These are phyloP conservation scores for Amanita thiersii DNA, from an alignment of 768 basidiomycete species.

Conservation along the genomic window DNA sequence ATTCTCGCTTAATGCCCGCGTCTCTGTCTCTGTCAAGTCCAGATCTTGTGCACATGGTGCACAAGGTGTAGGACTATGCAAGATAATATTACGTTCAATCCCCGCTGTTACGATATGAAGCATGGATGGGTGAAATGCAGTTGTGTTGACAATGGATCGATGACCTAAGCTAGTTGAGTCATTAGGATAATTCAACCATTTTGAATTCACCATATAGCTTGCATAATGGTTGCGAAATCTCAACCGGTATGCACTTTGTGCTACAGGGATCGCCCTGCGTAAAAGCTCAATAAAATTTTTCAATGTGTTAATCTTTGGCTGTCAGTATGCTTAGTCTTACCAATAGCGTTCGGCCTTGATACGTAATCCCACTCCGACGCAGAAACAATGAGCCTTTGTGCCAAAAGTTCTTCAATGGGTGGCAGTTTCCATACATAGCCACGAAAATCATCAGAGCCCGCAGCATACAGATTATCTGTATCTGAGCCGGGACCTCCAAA, in stretches of 20 bases:
- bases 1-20: conserved; percentile 34
- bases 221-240: conserved; percentile 55
- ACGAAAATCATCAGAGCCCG: conserved; percentile 81
- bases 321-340: conserved; percentile 19
- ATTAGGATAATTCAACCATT: neutral
- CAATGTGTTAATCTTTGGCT: too few relatives aligned
- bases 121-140: conserved; percentile 63
- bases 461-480: conserved; percentile 52
- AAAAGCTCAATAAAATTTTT: too few relatives aligned
- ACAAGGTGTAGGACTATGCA: conserved; percentile 58
- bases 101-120: conserved; percentile 64
- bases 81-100: conserved; percentile 58
- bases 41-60: conserved; percentile 47
- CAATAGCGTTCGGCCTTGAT: conserved; percentile 26
- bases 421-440: conserved; percentile 78
- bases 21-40: conserved; percentile 33
- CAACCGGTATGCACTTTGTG: conserved; percentile 48
- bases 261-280: too few relatives aligned
- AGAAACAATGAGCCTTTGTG: conserved; percentile 37
- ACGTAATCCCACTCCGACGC: conserved; percentile 36
- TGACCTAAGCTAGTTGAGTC: conserved; percentile 38
- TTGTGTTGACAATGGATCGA: conserved; percentile 69
- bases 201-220: conserved; percentile 43
- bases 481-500: conserved; percentile 57
- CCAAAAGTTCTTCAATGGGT: conserved; percentile 29